phyloP scores from a whole-genome alignment of 352 stramenopile species.

The Pythium sukuiense region DNA sequence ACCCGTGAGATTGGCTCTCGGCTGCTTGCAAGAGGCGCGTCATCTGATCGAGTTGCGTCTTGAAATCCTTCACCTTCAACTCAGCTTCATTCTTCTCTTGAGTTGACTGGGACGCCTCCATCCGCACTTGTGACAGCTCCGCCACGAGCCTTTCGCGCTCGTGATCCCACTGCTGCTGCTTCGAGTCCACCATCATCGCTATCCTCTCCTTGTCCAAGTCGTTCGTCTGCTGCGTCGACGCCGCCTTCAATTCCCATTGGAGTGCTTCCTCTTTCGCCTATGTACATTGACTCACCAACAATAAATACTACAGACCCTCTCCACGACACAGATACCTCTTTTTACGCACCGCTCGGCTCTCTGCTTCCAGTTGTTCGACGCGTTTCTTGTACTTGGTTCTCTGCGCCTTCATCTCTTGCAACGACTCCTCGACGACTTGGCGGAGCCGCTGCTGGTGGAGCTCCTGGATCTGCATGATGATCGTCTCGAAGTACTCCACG shows the following conservation, averaged over 20 bases:
- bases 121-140: not conserved
- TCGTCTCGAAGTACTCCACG: conserved; percentile 44
- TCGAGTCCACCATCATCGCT: conserved; percentile 25
- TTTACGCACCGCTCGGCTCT: conserved; percentile 23
- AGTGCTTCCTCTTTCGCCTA: conserved; percentile 33
- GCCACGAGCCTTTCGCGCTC: conserved; percentile 7
- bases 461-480: conserved; percentile 49
- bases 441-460: conserved; percentile 59
- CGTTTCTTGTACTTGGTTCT: conserved; percentile 47
- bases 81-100: not conserved
- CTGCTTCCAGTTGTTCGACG: conserved; percentile 36
- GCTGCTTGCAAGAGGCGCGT: not conserved
- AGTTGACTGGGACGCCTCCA: not conserved
- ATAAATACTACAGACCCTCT: not conserved
- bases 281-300: not conserved
- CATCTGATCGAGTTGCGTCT: conserved; percentile 18
- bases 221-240: conserved; percentile 23
- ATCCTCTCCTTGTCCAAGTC: conserved; percentile 29
- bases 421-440: conserved; percentile 48
- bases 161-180: conserved; percentile 20
- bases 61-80: conserved; percentile 1
- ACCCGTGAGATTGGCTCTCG: not conserved
- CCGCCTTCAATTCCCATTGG: conserved; percentile 34
- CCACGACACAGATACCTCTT: not conserved
- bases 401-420: conserved; percentile 53